Evolutionary conservation across 805 yeast species (phyloP), one percentile per base, ranked within the genome.

Genomic region (Saturnispora saitoi): DNA sequence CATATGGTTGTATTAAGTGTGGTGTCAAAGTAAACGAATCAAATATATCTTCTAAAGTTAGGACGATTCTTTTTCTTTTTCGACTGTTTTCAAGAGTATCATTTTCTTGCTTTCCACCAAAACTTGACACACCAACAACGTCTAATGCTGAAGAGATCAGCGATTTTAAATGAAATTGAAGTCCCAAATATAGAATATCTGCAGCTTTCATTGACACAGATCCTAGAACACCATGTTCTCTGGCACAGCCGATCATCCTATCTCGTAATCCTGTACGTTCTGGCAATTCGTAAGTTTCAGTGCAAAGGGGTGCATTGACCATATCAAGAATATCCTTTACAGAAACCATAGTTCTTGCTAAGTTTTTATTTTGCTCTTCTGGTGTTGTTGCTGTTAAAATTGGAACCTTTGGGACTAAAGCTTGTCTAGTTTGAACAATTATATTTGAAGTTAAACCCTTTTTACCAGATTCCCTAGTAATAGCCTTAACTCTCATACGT

Each of bases 321-420:
- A 93, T 95, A 58, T 83, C 89, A 47, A 83, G 75, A 15, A 93
- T 86, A 60, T 93, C 98, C 63, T 90, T 96, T 20, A 95, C 87
- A 91, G 96, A 89, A 56, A 83, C 83, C 29, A 81, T 75, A 31
- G 86, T 75, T 55, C 77, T 78, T 15, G 60, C 65, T 12, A 56
- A 32, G 47, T 49, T 47, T 32, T 48, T 45, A 7, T 30, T 32
- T 26, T 48, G 47, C 20, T 48, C 15, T 29, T 45, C 37, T 67
- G 73, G 49, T 65, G 68, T 47, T 71, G 32, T 17, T 3, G 77
- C 42, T 48, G 75, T 76, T 36, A 77, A 80, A 60, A 82, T 80
- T 3, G 99, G 99, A 20, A 91, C 81, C 58, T 85, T 86, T 1
- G 98, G 97, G 44, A 83, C 71, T 60, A 81, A 67, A 0, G 87